Evolutionary conservation across 176 grass and related monocot species (phyloP).

Genomic region (Dactylis glomerata): DNA sequence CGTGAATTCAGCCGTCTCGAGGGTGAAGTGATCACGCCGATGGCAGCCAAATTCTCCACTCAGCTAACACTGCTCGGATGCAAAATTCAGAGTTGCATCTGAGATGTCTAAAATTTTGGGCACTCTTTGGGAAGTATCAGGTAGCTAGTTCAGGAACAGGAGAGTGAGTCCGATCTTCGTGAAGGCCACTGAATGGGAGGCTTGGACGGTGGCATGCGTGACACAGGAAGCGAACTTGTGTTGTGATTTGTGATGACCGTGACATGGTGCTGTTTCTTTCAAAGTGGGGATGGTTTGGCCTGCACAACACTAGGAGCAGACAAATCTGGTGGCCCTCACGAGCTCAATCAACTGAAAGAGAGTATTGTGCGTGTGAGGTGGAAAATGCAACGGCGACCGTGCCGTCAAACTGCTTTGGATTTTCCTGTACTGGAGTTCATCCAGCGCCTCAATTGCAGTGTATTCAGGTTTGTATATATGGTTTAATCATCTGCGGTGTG

Average conservation of each 20-base stretch:
- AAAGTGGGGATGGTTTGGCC: conserved; percentile 15
- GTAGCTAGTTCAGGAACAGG: not conserved
- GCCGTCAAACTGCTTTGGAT: not conserved
- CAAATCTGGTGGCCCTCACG: conserved; percentile 13
- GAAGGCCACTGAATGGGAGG: not conserved
- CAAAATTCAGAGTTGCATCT: not conserved
- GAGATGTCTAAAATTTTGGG: conserved; percentile 5
- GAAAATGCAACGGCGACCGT: not conserved
- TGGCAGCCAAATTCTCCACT: not conserved
- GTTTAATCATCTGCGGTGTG: not conserved
- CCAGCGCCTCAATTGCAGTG: not conserved
- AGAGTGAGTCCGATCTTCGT: not conserved
- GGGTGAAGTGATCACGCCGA: not conserved
- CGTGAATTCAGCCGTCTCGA: not conserved
- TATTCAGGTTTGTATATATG: not conserved
- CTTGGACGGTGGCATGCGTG: not conserved
- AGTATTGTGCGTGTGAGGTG: not conserved
- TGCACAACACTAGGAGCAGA: conserved; percentile 23
- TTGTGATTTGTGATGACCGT: not conserved
- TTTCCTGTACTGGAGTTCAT: too few relatives aligned
- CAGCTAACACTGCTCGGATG: not conserved
- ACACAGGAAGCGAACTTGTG: conserved; percentile 11
- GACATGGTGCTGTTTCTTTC: not conserved
- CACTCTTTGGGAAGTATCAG: not conserved
- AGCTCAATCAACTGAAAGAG: conserved; percentile 1